Evolutionary conservation across 2,329 filamentous ascomycete genomes (phyloP).

Genomic region (Phialocephala sp.): DNA sequence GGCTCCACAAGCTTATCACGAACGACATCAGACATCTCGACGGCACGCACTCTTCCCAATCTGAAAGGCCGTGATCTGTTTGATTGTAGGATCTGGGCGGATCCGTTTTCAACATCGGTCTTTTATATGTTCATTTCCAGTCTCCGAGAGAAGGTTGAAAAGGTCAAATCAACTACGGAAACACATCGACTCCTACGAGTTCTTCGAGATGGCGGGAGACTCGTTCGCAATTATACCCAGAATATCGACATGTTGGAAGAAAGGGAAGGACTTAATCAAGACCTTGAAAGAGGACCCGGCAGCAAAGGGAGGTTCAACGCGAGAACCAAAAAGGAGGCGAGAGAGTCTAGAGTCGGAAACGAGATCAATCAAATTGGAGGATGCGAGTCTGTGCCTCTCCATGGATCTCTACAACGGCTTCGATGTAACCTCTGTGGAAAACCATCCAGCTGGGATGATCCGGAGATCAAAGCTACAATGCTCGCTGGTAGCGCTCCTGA

Average conservation of each 20-base stretch:
- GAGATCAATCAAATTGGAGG: conserved; percentile 36
- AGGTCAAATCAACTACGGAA: conserved; percentile 63
- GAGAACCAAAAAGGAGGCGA: conserved; percentile 37
- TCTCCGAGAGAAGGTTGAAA: conserved; percentile 65
- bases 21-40: conserved; percentile 4
- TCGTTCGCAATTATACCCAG: conserved; percentile 76
- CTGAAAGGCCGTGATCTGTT: conserved; percentile 76
- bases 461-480: conserved; percentile 49
- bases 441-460: conserved; percentile 64
- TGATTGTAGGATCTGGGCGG: conserved; percentile 72
- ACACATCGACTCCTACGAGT: conserved; percentile 73
- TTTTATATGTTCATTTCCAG: conserved; percentile 77
- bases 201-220: conserved; percentile 68
- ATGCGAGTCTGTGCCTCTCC: conserved; percentile 65
- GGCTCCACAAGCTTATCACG: not conserved
- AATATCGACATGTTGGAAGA: conserved; percentile 78
- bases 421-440: conserved; percentile 67
- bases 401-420: conserved; percentile 69
- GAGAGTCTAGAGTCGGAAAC: conserved; percentile 22
- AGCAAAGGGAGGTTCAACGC: conserved; percentile 62
- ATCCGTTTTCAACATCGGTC: conserved; percentile 69
- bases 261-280: conserved; percentile 69
- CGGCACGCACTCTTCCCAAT: conserved; percentile 53
- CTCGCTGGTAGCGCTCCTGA: conserved; percentile 69
- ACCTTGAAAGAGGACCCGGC: conserved; percentile 65